phyloP scores from a whole-genome alignment of 108 stramenopile genomes.

The Stephanodiscus minutulus region DNA sequence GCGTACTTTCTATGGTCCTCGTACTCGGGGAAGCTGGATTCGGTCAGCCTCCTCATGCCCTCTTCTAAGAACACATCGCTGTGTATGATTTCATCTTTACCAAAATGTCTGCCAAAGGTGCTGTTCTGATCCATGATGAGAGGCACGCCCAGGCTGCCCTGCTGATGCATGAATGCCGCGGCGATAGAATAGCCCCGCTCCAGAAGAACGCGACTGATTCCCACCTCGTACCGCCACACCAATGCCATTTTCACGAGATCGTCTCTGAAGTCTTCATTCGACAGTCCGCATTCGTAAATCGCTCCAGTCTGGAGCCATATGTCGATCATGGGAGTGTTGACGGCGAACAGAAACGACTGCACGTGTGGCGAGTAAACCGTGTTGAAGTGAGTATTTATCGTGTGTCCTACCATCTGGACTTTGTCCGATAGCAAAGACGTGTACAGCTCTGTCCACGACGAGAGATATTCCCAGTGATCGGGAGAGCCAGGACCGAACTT shows the following conservation, averaged over 20 bases:
- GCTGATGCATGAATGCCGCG: slow-evolving; percentile 46
- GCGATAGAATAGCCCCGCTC: slow-evolving; percentile 42
- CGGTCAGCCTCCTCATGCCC: slow-evolving; percentile 41
- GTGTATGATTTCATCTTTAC: slow-evolving; percentile 22
- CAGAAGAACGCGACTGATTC: slow-evolving; percentile 39
- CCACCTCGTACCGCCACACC: slow-evolving; percentile 49
- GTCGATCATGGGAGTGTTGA: slow-evolving; percentile 38
- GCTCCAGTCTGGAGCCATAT: slow-evolving; percentile 42
- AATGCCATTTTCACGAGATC: slow-evolving; percentile 34
- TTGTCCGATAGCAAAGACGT: slow-evolving; percentile 38
- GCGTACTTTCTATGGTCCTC: slow-evolving; percentile 42
- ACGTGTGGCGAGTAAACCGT: slow-evolving; percentile 41
- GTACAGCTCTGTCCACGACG: slow-evolving; percentile 47
- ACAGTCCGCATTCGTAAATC: slow-evolving; percentile 48
- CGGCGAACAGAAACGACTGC: slow-evolving; percentile 41
- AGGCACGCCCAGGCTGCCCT: slow-evolving; percentile 40
- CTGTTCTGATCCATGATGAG: slow-evolving; percentile 35
- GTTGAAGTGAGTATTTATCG: slow-evolving; percentile 50
- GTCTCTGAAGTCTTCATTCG: slow-evolving; percentile 42
- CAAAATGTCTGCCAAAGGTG: slow-evolving; percentile 40
- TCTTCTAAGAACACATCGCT: slow-evolving; percentile 44
- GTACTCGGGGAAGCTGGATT: slow-evolving; percentile 41
- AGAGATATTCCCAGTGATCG: slow-evolving; percentile 17
- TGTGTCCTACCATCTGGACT: slow-evolving; percentile 49
- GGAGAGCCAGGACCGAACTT: slow-evolving; percentile 43